These are phyloP conservation scores for Trametes versicolor DNA, from an alignment of 1,284 basidiomycete genomes.

Conservation along the genomic window DNA sequence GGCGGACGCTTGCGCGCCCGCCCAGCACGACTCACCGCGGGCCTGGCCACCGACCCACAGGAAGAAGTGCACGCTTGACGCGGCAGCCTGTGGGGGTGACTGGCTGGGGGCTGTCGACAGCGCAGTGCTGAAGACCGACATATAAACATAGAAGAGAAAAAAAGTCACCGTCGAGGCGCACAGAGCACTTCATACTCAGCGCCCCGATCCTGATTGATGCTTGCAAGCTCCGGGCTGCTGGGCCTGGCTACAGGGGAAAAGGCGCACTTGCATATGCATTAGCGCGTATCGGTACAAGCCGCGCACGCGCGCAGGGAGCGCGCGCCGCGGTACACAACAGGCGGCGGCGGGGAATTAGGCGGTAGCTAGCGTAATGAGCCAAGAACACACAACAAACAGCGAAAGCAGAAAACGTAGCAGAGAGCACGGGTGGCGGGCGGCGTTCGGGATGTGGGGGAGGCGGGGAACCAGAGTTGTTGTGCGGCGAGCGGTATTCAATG, in stretches of 20 bases:
- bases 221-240: not conserved
- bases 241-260: not conserved
- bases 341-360: conserved; percentile 14
- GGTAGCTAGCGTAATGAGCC: conserved; percentile 21
- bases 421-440: conserved; percentile 11
- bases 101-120: conserved; percentile 18
- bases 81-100: conserved; percentile 34
- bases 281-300: conserved; percentile 33
- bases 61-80: conserved; percentile 13
- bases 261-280: conserved; percentile 13
- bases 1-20: conserved; percentile 30
- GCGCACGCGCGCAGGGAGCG: conserved; percentile 13
- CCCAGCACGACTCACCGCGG: conserved; percentile 35
- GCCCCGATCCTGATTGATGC: not conserved
- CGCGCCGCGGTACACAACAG: conserved; percentile 18
- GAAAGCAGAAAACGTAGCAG: conserved; percentile 32
- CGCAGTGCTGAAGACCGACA: not conserved
- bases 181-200: not conserved
- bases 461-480: not conserved
- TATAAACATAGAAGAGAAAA: not conserved
- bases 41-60: conserved; percentile 25
- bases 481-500: not conserved
- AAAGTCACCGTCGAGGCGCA: not conserved
- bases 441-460: not conserved
- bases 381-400: conserved; percentile 38